Evolutionary conservation across 176 grass and related monocot species (phyloP).

Genomic region (Tillandsia leiboldiana): DNA sequence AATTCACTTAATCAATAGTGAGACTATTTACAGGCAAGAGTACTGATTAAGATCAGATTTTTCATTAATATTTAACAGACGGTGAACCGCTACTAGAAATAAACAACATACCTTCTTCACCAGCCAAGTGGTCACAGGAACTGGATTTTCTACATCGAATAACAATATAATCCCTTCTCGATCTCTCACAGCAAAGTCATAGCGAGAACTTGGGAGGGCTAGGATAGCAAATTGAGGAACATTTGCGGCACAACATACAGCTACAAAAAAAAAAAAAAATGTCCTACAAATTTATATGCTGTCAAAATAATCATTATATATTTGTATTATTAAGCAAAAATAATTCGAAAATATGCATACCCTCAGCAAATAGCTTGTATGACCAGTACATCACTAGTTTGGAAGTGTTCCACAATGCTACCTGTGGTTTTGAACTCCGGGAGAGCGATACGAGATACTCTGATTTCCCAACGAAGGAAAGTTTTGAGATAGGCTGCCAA

Average conservation of each 20-base stretch:
- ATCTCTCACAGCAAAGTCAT: slow-evolving; percentile 21
- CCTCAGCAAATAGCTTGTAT: slow-evolving; percentile 75
- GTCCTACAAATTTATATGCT: background rate
- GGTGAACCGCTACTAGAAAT: background rate
- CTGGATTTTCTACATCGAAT: slow-evolving; percentile 56
- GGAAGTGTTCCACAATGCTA: slow-evolving; percentile 75
- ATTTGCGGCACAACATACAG: slow-evolving; percentile 44
- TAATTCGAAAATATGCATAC: slow-evolving; percentile 26
- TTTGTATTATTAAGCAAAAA: background rate
- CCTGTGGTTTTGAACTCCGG: slow-evolving; percentile 53
- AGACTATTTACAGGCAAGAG: background rate
- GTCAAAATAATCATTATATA: background rate
- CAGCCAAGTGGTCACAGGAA: slow-evolving; percentile 49
- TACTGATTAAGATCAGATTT: background rate
- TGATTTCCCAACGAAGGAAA: slow-evolving; percentile 66
- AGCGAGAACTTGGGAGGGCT: slow-evolving; percentile 30
- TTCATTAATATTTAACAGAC: background rate
- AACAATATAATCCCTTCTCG: slow-evolving; percentile 68
- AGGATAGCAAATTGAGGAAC: slow-evolving; percentile 59
- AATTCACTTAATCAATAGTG: background rate
- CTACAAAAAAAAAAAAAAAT: slow-evolving; percentile 32
- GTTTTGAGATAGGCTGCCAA: slow-evolving; percentile 63
- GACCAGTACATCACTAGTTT: slow-evolving; percentile 74
- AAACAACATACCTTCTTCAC: slow-evolving; percentile 63
- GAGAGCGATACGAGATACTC: slow-evolving; percentile 57